Evolutionary conservation across 257 asterid genomes (phyloP), one percentile per base, ranked within the genome.

Genomic region (Nicotiana benthamiana): DNA sequence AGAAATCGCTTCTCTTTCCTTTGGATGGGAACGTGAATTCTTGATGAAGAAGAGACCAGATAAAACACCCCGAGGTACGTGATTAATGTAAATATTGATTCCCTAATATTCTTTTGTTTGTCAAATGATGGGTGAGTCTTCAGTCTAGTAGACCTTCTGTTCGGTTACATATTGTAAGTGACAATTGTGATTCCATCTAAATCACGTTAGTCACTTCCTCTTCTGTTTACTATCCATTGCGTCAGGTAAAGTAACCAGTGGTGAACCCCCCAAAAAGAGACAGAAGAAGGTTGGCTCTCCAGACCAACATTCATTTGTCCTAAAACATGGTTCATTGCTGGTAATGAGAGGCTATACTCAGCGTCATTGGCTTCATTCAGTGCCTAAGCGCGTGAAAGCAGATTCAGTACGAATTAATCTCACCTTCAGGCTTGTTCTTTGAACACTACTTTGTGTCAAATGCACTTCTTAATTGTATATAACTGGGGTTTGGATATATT

Each of bases 11-110:
- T 95, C 99, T 0, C 87, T 95, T 80, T 90, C 99, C 18, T 90
- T 95, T 79, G 99, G 98, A 68, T 92, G 99, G 24, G 98, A 95
- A 22, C 94, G 99, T 4, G 98, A 95, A 63, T 95, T 95, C 87
- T 67, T 91, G 66, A 83, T 95, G 88, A 95, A 93, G 92, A 93
- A 88, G 90, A 92, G 82, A 57, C 93, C 97, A 1, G 60, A 77
- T 80, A 93, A 88, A 82, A 57, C 51, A 30, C 80, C 80, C 62
- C 85, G 26, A 82, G 90, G 96, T 91, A 81, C 6, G 5, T 75
- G 64, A 65, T 65, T 8, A 8, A 8, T 30, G 74, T 65, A 15
- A 16, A 2, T 70, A 3, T 68, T 70, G 59, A 12, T 22, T 70
- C 0, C 1, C 4, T 12, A 46, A 36, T 22, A 10, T 20, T 17